Conservation (phyloP, 2,329 filamentous ascomycete species). For the Alternaria atra region DNA sequence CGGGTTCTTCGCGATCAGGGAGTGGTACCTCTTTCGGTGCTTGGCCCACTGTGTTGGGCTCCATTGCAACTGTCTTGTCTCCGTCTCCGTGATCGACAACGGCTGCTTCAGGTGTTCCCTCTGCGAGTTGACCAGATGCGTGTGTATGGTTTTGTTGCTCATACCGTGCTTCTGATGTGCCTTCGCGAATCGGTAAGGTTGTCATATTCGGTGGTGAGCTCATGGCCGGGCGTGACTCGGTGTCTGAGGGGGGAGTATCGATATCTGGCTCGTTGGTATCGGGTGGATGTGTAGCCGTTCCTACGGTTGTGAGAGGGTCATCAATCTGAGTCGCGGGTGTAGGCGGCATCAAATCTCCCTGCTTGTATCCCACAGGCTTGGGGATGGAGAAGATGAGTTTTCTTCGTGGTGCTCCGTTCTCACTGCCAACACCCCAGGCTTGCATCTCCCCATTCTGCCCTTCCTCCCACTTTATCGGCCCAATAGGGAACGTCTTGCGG, state of each 20-base stretch:
- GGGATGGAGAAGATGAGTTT: conserved; percentile 52
- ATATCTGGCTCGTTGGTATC: conserved; percentile 30
- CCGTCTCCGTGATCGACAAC: conserved; percentile 54
- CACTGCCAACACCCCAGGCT: conserved; percentile 56
- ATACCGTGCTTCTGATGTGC: conserved; percentile 54
- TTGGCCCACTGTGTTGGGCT: conserved; percentile 59
- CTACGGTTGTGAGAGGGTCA: conserved; percentile 44
- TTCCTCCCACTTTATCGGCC: conserved; percentile 59
- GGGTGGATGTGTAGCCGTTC: conserved; percentile 50
- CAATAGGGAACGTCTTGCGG: conserved; percentile 55
- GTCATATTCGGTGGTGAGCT: conserved; percentile 21
- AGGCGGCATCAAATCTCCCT: conserved; percentile 32
- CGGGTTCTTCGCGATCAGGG: conserved; percentile 41
- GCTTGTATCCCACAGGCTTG: conserved; percentile 39
- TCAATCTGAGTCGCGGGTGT: conserved; percentile 38
- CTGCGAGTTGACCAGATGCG: conserved; percentile 53
- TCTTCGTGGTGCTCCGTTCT: conserved; percentile 53
- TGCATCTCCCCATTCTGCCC: conserved; percentile 54
- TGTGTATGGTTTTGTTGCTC: conserved; percentile 56
- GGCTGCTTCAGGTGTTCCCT: conserved; percentile 54
- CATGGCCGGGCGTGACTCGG: conserved; percentile 24
- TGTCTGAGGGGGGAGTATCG: conserved; percentile 36
- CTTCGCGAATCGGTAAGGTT: conserved; percentile 45
- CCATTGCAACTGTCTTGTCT: conserved; percentile 57
- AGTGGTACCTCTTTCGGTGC: conserved; percentile 58